phyloP scores from a whole-genome alignment of 768 basidiomycete species.

The Lactifluus echinatus region DNA sequence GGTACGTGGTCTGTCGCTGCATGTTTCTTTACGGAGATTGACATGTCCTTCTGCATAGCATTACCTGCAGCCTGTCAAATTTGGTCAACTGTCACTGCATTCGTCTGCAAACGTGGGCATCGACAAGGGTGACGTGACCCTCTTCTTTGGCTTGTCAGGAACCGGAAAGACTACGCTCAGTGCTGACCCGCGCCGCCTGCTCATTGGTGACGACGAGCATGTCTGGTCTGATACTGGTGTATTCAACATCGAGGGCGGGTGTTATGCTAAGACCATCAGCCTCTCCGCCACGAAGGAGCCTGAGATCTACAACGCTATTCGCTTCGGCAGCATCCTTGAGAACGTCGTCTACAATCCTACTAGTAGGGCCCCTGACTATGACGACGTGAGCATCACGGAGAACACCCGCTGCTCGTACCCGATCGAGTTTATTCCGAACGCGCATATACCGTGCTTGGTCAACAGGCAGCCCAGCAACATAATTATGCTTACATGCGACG shows the following conservation, averaged over 20 bases:
- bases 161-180: slow-evolving; percentile 99
- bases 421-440: slow-evolving; percentile 94
- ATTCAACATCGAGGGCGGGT: slow-evolving; percentile 99
- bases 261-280: slow-evolving; percentile 98
- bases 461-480: slow-evolving; percentile 87
- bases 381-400: slow-evolving; percentile 94
- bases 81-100: slow-evolving; percentile 94
- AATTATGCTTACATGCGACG: slow-evolving; percentile 96
- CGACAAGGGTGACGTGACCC: slow-evolving; percentile 82
- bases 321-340: slow-evolving; percentile 94
- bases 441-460: slow-evolving; percentile 86
- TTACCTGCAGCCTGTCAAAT: slow-evolving; percentile 98
- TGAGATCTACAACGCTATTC: slow-evolving; percentile 93
- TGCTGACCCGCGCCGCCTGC: slow-evolving; percentile 85
- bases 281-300: slow-evolving; percentile 96
- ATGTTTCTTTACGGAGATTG: neutral
- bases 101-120: slow-evolving; percentile 96
- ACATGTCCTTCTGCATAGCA: slow-evolving; percentile 42
- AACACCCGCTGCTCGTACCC: slow-evolving; percentile 99
- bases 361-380: slow-evolving; percentile 83
- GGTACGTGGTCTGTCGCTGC: slow-evolving; percentile 34
- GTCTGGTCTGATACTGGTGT: slow-evolving; percentile 99
- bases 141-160: slow-evolving; percentile 98
- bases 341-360: slow-evolving; percentile 94
- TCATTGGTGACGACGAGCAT: slow-evolving; percentile 99